phyloP scores from a whole-genome alignment of 2,329 filamentous ascomycete species.

The Nectriaceae sp. region DNA sequence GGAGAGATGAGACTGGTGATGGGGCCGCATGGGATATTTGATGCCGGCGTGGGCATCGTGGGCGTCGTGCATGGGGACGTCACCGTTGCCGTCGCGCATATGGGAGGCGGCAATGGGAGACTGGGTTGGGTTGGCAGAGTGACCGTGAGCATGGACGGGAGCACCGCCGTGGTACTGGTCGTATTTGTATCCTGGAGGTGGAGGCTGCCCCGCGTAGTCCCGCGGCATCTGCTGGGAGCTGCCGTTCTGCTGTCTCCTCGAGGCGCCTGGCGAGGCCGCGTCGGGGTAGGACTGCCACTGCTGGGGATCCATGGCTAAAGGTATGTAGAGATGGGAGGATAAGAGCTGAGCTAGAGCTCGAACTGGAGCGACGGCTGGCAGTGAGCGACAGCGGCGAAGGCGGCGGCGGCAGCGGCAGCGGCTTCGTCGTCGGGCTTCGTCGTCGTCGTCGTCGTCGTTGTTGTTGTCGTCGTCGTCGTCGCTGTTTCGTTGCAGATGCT shows the following conservation, averaged over 20 bases:
- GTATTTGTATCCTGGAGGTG: constrained; percentile 63
- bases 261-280: constrained; percentile 53
- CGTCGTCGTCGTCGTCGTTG: constrained; percentile 8
- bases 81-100: constrained; percentile 71
- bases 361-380: constrained; percentile 14
- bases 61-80: constrained; percentile 84
- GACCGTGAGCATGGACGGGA: constrained; percentile 35
- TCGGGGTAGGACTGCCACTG: constrained; percentile 70
- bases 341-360: constrained; percentile 12
- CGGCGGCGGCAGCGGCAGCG: constrained; percentile 4
- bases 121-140: constrained; percentile 53
- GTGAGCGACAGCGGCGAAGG: constrained; percentile 11
- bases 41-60: constrained; percentile 80
- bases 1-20: constrained; percentile 73
- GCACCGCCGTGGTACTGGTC: constrained; percentile 61
- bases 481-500: constrained; percentile 8
- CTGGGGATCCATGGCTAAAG: constrained; percentile 50
- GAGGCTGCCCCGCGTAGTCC: constrained; percentile 45
- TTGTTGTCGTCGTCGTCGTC: constrained; percentile 10
- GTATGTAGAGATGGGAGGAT: constrained; percentile 12
- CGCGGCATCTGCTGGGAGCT: constrained; percentile 47
- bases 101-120: constrained; percentile 60
- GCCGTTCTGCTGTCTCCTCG: constrained; percentile 68
- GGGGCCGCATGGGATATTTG: constrained; percentile 81
- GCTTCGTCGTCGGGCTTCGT: constrained; percentile 6